These are phyloP conservation scores for Apiosordaria backusii DNA, from an alignment of 495 filamentous ascomycete species.

Conservation along the genomic window DNA sequence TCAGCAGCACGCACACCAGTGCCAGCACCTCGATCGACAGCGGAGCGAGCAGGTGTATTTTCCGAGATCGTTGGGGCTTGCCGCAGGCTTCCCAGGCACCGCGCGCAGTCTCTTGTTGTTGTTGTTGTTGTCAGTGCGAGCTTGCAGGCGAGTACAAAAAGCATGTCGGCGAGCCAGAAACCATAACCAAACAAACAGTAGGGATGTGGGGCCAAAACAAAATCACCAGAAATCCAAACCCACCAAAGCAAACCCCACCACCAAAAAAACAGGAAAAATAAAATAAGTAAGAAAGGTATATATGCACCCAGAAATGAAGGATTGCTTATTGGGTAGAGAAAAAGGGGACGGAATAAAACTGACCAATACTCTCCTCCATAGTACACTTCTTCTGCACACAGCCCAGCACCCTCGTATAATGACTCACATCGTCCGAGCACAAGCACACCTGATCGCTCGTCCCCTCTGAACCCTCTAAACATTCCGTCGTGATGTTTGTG, in stretches of 20 bases:
- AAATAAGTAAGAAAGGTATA: neutral
- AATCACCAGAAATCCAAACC: no score
- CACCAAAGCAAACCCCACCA: neutral
- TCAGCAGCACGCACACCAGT: conserved; percentile 16
- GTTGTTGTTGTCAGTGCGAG: neutral
- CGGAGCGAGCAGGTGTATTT: conserved; percentile 13
- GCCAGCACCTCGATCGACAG: conserved; percentile 21
- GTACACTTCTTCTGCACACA: conserved; percentile 5
- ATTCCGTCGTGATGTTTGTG: neutral
- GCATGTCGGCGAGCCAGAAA: no score
- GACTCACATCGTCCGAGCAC: neutral
- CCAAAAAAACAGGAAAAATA: neutral
- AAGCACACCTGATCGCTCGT: neutral
- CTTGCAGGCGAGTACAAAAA: no score
- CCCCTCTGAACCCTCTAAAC: neutral
- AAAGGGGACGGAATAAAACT: neutral
- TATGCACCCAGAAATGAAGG: no score
- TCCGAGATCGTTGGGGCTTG: conserved; percentile 19
- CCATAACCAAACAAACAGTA: no score
- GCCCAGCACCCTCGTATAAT: conserved; percentile 4
- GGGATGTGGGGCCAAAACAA: no score
- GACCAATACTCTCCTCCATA: conserved; percentile 9
- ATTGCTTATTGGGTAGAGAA: neutral
- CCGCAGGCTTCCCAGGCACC: conserved; percentile 24
- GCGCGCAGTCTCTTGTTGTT: conserved; percentile 18